Conservation (phyloP, 78 protist genomes). For the slime mould (Dictyostelium discoideum) region dicty_2.7 NC_007090.3:1934501-1935000, state of each 20-base stretch:
- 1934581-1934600: slow-evolving; percentile 34
- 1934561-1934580: slow-evolving; percentile 36
- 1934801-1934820: slow-evolving; percentile 71
- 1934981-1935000: slow-evolving; percentile 78
- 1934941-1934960: slow-evolving; percentile 80
- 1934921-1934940: slow-evolving; percentile 67
- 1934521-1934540: not conserved
- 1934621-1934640: slow-evolving; percentile 40
- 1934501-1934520: slow-evolving; percentile 43
- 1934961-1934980: slow-evolving; percentile 81
- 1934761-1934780: slow-evolving; percentile 74
- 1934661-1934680: slow-evolving; percentile 17
- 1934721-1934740: slow-evolving; percentile 71
- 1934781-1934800: slow-evolving; percentile 58
- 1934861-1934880: slow-evolving; percentile 76
- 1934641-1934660: not conserved
- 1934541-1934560: not conserved
- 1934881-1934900: slow-evolving; percentile 80
- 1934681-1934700: slow-evolving; percentile 68
- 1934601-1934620: slow-evolving; percentile 37
- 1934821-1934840: slow-evolving; percentile 81
- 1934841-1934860: slow-evolving; percentile 76
- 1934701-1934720: slow-evolving; percentile 53
- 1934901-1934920: slow-evolving; percentile 79
- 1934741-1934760: slow-evolving; percentile 69